Conservation (phyloP, 2,329 filamentous ascomycete genomes). For the Xylaria sp. region DNA sequence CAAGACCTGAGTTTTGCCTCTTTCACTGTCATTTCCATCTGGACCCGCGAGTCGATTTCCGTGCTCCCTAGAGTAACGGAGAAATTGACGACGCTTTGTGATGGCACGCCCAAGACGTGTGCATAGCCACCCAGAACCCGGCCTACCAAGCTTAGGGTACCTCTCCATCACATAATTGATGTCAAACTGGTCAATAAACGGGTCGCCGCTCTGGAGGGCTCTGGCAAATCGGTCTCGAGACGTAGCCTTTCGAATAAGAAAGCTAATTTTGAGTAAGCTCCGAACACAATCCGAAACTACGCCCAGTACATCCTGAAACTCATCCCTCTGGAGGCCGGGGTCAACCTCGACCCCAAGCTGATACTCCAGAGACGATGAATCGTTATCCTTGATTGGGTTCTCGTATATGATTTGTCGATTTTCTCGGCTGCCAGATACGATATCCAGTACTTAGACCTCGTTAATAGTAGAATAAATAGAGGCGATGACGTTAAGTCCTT, state of each 20-base stretch:
- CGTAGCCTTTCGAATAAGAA: constrained; percentile 10
- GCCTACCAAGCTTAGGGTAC: constrained; percentile 8
- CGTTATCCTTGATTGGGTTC: neutral
- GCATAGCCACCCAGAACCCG: neutral
- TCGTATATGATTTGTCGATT: neutral
- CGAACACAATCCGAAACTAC: constrained; percentile 3
- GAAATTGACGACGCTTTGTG: constrained; percentile 20
- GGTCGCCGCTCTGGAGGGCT: neutral
- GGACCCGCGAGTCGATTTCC: neutral
- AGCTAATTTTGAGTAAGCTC: neutral
- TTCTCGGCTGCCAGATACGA: neutral
- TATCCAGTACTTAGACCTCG: neutral
- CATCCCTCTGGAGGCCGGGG: neutral
- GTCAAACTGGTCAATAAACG: constrained; percentile 16
- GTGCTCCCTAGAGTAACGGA: constrained; percentile 8
- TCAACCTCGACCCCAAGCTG: neutral
- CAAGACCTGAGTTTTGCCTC: neutral
- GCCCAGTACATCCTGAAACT: constrained; percentile 4
- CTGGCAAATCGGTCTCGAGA: constrained; percentile 10
- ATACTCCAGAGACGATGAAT: neutral
- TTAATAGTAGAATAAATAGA: neutral
- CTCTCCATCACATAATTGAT: constrained; percentile 15
- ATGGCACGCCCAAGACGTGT: constrained; percentile 13
- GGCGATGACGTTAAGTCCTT: neutral
- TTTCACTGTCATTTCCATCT: neutral